phyloP scores from a whole-genome alignment of 2,329 filamentous ascomycete species.

The Apiospora malaysiana region DNA sequence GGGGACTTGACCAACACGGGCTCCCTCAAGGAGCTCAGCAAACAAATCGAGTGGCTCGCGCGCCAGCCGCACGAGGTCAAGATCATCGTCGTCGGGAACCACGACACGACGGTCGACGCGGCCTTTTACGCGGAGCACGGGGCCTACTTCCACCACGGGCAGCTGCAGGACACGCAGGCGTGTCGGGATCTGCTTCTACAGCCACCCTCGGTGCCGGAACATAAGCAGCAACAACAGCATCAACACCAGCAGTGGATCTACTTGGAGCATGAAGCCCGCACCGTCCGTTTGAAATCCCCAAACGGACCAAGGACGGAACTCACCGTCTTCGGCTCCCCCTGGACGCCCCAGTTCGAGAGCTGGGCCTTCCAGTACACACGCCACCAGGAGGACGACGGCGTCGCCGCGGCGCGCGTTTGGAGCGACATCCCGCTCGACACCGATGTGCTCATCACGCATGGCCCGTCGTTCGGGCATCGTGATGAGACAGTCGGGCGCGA shows the following conservation, averaged over 20 bases:
- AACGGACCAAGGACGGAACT: slow-evolving; percentile 65
- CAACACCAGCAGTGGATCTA: slow-evolving; percentile 62
- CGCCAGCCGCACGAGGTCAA: slow-evolving; percentile 19
- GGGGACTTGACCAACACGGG: slow-evolving; percentile 80
- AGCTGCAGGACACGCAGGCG: slow-evolving; percentile 55
- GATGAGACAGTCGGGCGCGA: slow-evolving; percentile 53
- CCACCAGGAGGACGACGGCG: slow-evolving; percentile 27
- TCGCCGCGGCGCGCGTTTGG: slow-evolving; percentile 54
- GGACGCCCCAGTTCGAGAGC: slow-evolving; percentile 56
- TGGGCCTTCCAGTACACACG: slow-evolving; percentile 73
- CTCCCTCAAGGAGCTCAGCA: slow-evolving; percentile 54
- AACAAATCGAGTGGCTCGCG: slow-evolving; percentile 18
- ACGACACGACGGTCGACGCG: slow-evolving; percentile 74
- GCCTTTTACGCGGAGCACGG: slow-evolving; percentile 63
- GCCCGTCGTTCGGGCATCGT: slow-evolving; percentile 65
- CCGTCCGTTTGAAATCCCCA: slow-evolving; percentile 58
- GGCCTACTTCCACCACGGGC: slow-evolving; percentile 60
- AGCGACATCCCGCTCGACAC: slow-evolving; percentile 62
- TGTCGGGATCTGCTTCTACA: slow-evolving; percentile 61
- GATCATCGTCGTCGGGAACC: slow-evolving; percentile 74
- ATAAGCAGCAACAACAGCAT: slow-evolving; percentile 45
- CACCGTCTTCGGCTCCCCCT: slow-evolving; percentile 74
- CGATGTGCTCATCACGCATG: slow-evolving; percentile 75
- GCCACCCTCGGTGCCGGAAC: slow-evolving; percentile 47
- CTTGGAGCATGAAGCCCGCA: slow-evolving; percentile 62